Conservation (phyloP, 306 rosid species). For the Gleditsia sinensis region DNA sequence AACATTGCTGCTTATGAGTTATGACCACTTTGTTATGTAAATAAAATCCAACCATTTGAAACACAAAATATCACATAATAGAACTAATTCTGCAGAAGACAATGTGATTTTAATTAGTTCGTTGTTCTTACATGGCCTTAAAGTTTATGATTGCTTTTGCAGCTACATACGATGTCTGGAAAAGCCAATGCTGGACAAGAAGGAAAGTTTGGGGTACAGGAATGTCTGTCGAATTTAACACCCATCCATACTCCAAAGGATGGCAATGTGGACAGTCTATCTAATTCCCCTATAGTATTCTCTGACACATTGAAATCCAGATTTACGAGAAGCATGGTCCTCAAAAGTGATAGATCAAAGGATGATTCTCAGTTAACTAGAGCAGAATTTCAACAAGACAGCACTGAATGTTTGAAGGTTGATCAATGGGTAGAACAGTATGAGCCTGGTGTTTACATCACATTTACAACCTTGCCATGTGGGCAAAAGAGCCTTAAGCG, state of each 20-base stretch:
- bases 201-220: slow-evolving; percentile 47
- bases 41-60: no score
- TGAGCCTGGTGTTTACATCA: slow-evolving; percentile 79
- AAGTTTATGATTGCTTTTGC: slow-evolving; percentile 33
- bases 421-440: slow-evolving; percentile 82
- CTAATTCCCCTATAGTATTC: slow-evolving; percentile 62
- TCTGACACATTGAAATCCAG: slow-evolving; percentile 56
- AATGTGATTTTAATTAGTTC: not conserved
- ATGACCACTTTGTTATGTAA: not conserved
- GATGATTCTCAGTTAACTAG: slow-evolving; percentile 37
- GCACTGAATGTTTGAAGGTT: slow-evolving; percentile 37
- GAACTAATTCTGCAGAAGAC: slow-evolving; percentile 8
- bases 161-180: slow-evolving; percentile 69
- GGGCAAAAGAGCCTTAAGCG: slow-evolving; percentile 73
- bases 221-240: slow-evolving; percentile 45
- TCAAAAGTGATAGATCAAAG: slow-evolving; percentile 32
- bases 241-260: slow-evolving; percentile 49
- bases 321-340: slow-evolving; percentile 47
- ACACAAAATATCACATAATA: not conserved
- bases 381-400: slow-evolving; percentile 43
- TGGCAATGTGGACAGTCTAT: slow-evolving; percentile 46
- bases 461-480: slow-evolving; percentile 60
- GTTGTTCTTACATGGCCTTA: not conserved
- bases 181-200: slow-evolving; percentile 48
- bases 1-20: not conserved